Base-by-base conservation (phyloP, 1,284 basidiomycete genomes). In the Macrocystidia cucumis region DNA sequence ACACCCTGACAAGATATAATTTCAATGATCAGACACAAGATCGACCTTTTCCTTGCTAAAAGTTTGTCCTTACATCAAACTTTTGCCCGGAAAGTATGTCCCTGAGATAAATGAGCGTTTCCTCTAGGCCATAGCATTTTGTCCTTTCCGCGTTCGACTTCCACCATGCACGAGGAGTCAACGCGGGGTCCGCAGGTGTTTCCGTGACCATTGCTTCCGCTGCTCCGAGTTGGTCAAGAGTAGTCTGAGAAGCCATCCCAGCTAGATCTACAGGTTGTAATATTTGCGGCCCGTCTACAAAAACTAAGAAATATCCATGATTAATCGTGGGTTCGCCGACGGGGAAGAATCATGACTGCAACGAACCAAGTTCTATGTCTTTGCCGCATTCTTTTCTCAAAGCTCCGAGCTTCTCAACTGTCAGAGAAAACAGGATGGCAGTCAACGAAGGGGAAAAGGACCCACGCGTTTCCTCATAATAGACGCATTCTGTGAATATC, bases 81-180 rank as follows among this genome's bases (percentile, higher is more conserved):
- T 50, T 71, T 43, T 67, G 60, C 30, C 57, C 57, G 33, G 59
- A 60, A 44, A 81, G 51, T 5, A 73, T 48, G 42, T 75, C 73
- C 35, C 65, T 63, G 16, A 78, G 49, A 11, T 57, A 30, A 20
- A 59, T 46, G 47, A 78, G 46, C 2, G 68, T 58, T 2, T 84
- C 79, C 29, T 80, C 75, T 22, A 90, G 59, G 5, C 80, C 85
- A 42, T 52, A 48, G 20, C 70, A 65, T 37, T 63, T 56, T 14
- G 68, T 72, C 36, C 67, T 63, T 7, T 77, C 73, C 2, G 59
- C 52, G 43, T 70, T 72, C 62, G 61, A 56, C 39, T 64, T 74
- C 78, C 79, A 92, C 91, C 91, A 93, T 1, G 72, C 89, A 41
- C 90, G 69, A 7, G 88, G 80, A 1, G 69, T 75, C 21, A 80